Base-by-base conservation (phyloP, 257 asterid genomes). In the Asclepias syriaca region DNA sequence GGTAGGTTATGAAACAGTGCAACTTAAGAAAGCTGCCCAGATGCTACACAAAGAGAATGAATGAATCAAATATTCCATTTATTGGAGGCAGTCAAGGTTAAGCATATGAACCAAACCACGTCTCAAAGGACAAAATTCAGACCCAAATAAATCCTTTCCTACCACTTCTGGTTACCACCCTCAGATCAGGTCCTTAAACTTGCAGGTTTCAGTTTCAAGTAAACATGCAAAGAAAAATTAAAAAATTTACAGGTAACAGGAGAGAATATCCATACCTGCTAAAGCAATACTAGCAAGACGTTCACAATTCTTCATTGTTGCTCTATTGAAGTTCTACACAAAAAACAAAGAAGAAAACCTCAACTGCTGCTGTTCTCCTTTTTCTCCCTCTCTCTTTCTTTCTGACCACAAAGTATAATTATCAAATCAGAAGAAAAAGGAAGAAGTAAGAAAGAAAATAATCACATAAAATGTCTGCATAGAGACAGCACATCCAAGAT, bases 201-300 rank as follows among this genome's bases (percentile, higher is more conserved):
- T 60, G 13, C 66, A 60, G n/a, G 66, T 29, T 60, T 29, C 40
- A 60, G 66, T 29, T 60, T 29, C 40, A 60, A 29, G 14, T 63
- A 6, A 63, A 63, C 24, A 63, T 3, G 15, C 34, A 32, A 34
- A 0, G 10, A 34, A n/a, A 61, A 6, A 32, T 5, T 16, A 63
- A 34, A 13, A 63, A 6, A 63, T 58, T 24, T 2, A 0, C 2
- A 24, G 65, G 6, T 59, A 32, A 60, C n/a, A 63, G 50, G 11
- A 64, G 49, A 64, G 29, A 37, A 61, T 9, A 37, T 13, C 16
- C 43, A 45, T 50, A 81, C 85, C 87, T 63, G 83, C 81, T 64
- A 84, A 71, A 75, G 82, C 87, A 74, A 81, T 69, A 81, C 77
- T 84, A 10, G 84, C 85, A 2, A 84, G 72, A 64, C 87, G 82